Evolutionary conservation across 305 asterid genomes (phyloP), one percentile per base, ranked within the genome.

Genomic region (Ajuga reptans): DNA sequence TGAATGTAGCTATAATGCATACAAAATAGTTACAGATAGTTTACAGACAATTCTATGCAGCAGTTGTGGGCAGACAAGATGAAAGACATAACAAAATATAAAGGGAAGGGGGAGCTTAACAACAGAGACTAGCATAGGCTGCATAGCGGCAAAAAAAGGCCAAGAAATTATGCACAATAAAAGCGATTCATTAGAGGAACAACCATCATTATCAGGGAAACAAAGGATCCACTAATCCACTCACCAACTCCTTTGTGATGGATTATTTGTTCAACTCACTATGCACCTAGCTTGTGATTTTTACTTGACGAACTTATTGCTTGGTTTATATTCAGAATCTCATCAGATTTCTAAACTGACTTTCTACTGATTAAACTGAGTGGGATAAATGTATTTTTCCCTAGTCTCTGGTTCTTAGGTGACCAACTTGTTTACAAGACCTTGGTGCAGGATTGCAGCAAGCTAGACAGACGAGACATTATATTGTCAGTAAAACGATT

Each of bases 261-360:
- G 29, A 33, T 46, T 17, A 11, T 42, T 27, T 42, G 9, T 49
- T 50, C 41, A 12, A 4, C 17, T 60, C 63, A 66, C 27, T 45
- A 29, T 27, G 34, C 60, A 61, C 4, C 18, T 43, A 43, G 9
- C 62, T 41, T 29, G 47, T 33, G 65, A 51, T 60, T 65, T 56
- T 43, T 47, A 58, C 58, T 42, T 42, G 47, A 54, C 66, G 45
- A 37, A 46, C 47, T 45, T 43, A 49, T 63, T 43, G 49, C 46
- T 37, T 45, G 15, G 41, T 65, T 43, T 17, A 15, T 59, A n/a
- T 37, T 70, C 53, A 49, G 39, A 24, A 64, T 14, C 17, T 46
- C 66, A 64, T 56, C 49, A 31, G 68, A 70, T 70, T 24, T 51
- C 71, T 54, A 29, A 68, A 57, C 12, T 49, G 11, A 42, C 36